phyloP scores from a whole-genome alignment of 768 basidiomycete species.

The Lactarius hengduanensis region DNA sequence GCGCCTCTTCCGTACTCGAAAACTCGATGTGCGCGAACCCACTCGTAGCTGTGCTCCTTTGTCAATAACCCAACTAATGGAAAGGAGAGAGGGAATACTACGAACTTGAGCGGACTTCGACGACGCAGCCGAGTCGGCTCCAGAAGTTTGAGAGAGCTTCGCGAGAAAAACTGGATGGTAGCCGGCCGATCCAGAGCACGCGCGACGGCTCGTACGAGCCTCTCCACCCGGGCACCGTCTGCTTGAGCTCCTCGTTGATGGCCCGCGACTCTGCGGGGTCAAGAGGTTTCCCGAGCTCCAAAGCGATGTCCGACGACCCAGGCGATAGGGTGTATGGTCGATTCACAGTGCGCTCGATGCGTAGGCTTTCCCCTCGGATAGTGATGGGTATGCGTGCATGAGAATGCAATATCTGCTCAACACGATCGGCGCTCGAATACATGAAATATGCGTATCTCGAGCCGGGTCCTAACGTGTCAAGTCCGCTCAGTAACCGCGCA shows the following conservation, averaged over 20 bases:
- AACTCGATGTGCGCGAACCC: slow-evolving; percentile 26
- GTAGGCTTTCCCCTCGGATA: not conserved
- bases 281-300: not conserved
- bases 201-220: slow-evolving; percentile 12
- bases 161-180: not conserved
- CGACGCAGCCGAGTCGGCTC: slow-evolving; percentile 24
- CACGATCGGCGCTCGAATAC: slow-evolving; percentile 12
- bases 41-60: not conserved
- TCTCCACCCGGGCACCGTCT: slow-evolving; percentile 12
- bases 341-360: slow-evolving; percentile 1
- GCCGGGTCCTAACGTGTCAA: slow-evolving; percentile 4
- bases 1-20: slow-evolving; percentile 14
- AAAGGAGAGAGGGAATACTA: not conserved
- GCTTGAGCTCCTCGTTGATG: slow-evolving; percentile 12
- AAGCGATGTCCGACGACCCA: not conserved
- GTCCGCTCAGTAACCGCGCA: not conserved
- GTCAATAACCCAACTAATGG: not conserved
- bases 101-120: slow-evolving; percentile 24
- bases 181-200: slow-evolving; percentile 19
- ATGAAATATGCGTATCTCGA: slow-evolving; percentile 20
- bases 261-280: not conserved
- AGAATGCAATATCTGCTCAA: slow-evolving; percentile 5
- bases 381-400: slow-evolving; percentile 17
- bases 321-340: not conserved
- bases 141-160: slow-evolving; percentile 14